phyloP scores from a whole-genome alignment of 192 early-diverging fungal species.

The Rhizophagus sp. region DNA sequence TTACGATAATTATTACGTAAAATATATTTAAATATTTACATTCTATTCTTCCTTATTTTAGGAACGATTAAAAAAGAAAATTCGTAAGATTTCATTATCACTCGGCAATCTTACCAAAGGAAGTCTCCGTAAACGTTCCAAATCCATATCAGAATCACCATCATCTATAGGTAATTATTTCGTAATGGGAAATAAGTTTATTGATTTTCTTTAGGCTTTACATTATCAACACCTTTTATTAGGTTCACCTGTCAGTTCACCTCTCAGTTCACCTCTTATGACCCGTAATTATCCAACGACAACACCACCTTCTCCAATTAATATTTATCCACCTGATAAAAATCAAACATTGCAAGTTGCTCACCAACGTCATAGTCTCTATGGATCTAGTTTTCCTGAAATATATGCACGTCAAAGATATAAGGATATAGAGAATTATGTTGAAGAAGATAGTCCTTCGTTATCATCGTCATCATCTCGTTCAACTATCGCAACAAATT shows the following conservation, averaged over 20 bases:
- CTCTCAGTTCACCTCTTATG: not conserved
- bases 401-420: not conserved
- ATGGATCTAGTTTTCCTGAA: conserved; percentile 21
- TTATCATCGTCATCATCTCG: conserved; percentile 17
- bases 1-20: not conserved
- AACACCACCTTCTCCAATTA: not conserved
- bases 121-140: conserved; percentile 16
- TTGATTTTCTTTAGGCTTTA: not conserved
- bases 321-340: not conserved
- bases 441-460: not conserved
- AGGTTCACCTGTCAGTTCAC: not conserved
- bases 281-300: not conserved
- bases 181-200: not conserved
- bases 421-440: conserved; percentile 11
- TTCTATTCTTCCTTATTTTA: not conserved
- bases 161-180: not conserved
- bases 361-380: not conserved
- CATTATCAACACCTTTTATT: not conserved
- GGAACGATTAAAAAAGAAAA: conserved; percentile 37
- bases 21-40: not conserved
- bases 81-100: conserved; percentile 47
- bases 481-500: not conserved
- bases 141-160: conserved; percentile 22
- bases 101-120: conserved; percentile 40
- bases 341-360: not conserved